Percentiles rank a stretch among this genome's conserved stretches.
phyloP scores from a whole-genome alignment of 2,329 filamentous ascomycete genomes.

The Mollisiaceae sp. region DNA sequence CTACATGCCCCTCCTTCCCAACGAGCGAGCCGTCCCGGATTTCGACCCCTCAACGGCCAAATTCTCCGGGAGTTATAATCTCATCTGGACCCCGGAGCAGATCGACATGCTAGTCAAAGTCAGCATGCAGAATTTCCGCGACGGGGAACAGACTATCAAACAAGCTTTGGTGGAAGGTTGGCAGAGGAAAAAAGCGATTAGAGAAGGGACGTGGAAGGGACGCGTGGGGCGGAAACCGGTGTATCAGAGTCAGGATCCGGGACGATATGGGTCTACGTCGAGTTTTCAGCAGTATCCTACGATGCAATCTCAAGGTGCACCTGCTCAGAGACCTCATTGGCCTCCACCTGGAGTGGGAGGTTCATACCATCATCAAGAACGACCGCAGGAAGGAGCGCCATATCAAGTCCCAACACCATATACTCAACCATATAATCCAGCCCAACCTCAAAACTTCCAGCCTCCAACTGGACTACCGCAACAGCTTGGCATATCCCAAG shows the following conservation, averaged over 20 bases:
- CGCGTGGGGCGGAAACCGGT: neutral
- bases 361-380: neutral
- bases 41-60: conserved; percentile 43
- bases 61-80: conserved; percentile 42
- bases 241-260: neutral
- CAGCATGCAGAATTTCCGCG: neutral
- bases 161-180: conserved; percentile 2
- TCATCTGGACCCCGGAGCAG: conserved; percentile 44
- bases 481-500: neutral
- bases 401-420: neutral
- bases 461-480: neutral
- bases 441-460: neutral
- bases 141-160: conserved; percentile 4
- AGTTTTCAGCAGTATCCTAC: neutral
- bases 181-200: conserved; percentile 7
- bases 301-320: neutral
- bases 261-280: neutral
- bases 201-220: conserved; percentile 1
- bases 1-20: conserved; percentile 28
- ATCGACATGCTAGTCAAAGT: conserved; percentile 40
- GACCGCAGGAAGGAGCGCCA: neutral
- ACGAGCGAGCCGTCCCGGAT: conserved; percentile 41
- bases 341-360: neutral
- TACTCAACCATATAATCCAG: neutral
- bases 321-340: neutral